Evolutionary conservation across 305 asterid species (phyloP), one percentile per base, ranked within the genome.

Genomic region (Fraxinus paxiana): DNA sequence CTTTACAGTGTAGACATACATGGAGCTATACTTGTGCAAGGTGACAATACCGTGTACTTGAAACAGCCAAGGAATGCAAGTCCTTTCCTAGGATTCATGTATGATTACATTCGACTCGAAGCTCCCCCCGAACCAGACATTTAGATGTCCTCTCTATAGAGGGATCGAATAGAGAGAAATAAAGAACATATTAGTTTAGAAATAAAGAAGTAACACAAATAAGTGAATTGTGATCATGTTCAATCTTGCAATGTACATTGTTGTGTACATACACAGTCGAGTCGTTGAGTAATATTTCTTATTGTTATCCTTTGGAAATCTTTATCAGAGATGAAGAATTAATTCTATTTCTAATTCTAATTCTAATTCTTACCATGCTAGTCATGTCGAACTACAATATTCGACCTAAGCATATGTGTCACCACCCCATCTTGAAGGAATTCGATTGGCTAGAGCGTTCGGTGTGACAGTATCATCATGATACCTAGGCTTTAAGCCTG

Each of bases 1-100:
- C 87, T 94, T 41, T 94, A 89, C 91, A 84, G 63, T 76, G 83
- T 94, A 74, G 94, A 92, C 54, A 85, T 96, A 71, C 82, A 77
- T 20, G 91, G 92, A 13, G 65, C 80, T 77, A 8, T 75, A 26
- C 89, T 96, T 35, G 90, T 90, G 61, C 46, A 88, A 73, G 98
- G 98, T 30, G 95, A 89, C 8, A 94, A 96, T 59, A 81, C 84
- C 13, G 78, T 88, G 28, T 88, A 85, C 77, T 82, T 88, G 5
- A 78, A 82, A 12, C 91, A 88, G 73, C 90, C 91, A 71, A 85
- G 90, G 75, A 71, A 76, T 51, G 54, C 20, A 46, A 77, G 83
- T 80, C 90, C 90, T 71, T 86, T 88, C 83, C 86, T 79, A 72
- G 89, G 87, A 51, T 41, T 88, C 13, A 81, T 88, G 87, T 86